These are phyloP conservation scores for Amoebophrya sp. DNA, from an alignment of 169 alveolate genomes.

Conservation along the genomic window DNA sequence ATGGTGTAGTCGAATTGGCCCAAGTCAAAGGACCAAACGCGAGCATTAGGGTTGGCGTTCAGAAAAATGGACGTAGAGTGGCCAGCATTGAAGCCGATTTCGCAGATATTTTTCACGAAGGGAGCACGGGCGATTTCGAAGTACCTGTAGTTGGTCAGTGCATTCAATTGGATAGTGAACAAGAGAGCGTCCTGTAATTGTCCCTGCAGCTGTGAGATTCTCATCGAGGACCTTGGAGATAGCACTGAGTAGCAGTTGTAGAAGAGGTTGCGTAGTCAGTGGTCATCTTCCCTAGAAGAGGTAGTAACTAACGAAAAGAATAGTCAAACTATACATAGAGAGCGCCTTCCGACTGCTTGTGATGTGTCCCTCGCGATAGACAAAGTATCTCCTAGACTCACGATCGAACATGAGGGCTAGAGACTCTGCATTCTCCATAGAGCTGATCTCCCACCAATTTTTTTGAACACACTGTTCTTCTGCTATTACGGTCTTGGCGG, in stretches of 20 bases:
- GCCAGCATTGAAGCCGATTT: conserved; percentile 30
- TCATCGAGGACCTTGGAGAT: too few relatives aligned
- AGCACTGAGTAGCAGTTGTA: too few relatives aligned
- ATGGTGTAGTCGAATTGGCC: conserved; percentile 35
- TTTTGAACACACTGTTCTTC: neutral
- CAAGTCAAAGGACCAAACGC: conserved; percentile 7
- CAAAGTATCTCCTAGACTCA: neutral
- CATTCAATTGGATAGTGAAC: too few relatives aligned
- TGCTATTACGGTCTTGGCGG: neutral
- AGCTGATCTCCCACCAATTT: neutral
- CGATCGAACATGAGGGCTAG: conserved; percentile 36
- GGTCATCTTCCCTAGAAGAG: too few relatives aligned
- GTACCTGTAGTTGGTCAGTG: neutral
- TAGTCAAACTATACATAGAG: neutral
- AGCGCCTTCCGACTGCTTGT: neutral
- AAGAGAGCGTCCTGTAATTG: too few relatives aligned
- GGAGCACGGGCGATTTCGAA: conserved; percentile 28
- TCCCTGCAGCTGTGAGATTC: too few relatives aligned
- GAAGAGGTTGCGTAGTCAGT: too few relatives aligned
- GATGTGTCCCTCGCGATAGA: conserved; percentile 31
- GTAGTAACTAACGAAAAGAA: neutral
- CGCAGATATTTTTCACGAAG: conserved; percentile 2
- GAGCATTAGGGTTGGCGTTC: conserved; percentile 5
- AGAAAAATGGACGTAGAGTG: conserved; percentile 9
- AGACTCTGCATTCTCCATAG: neutral